Conservation (phyloP, 2,329 filamentous ascomycete species). For the Hymenoscyphus salicellus region DNA sequence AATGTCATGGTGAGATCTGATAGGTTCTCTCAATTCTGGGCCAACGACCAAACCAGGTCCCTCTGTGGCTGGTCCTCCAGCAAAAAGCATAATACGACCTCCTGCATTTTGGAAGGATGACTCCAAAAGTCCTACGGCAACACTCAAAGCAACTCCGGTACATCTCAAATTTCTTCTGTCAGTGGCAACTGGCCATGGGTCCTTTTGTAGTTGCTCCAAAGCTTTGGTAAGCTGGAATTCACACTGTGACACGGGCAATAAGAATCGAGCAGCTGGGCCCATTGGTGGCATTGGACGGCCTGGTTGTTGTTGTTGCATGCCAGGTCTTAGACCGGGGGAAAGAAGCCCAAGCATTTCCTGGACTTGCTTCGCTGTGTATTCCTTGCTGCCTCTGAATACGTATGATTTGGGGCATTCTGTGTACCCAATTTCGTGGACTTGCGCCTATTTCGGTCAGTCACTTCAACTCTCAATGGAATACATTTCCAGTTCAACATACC, state of each 20-base stretch:
- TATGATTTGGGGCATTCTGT: slow-evolving; percentile 98
- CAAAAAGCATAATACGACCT: slow-evolving; percentile 94
- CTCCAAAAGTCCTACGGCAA: slow-evolving; percentile 88
- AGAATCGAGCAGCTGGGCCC: slow-evolving; percentile 82
- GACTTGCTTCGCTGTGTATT: slow-evolving; percentile 97
- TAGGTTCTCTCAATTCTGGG: slow-evolving; percentile 90
- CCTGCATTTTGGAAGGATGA: slow-evolving; percentile 94
- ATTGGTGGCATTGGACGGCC: slow-evolving; percentile 71
- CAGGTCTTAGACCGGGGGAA: slow-evolving; percentile 69
- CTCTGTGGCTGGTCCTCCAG: slow-evolving; percentile 90
- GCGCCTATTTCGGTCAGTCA: slow-evolving; percentile 53
- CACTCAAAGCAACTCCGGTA: slow-evolving; percentile 92
- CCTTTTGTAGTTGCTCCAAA: slow-evolving; percentile 90
- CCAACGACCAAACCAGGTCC: slow-evolving; percentile 96
- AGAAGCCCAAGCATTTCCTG: slow-evolving; percentile 95
- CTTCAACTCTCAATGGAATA: neutral
- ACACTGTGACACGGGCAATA: slow-evolving; percentile 90
- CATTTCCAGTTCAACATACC: slow-evolving; percentile 51
- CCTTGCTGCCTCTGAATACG: slow-evolving; percentile 96
- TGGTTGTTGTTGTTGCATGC: slow-evolving; percentile 64
- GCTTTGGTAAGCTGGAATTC: slow-evolving; percentile 97
- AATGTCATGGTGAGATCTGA: slow-evolving; percentile 97
- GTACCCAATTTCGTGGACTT: slow-evolving; percentile 97
- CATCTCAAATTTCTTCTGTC: slow-evolving; percentile 88
- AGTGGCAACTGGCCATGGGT: slow-evolving; percentile 94